Conservation (phyloP, 192 early-diverging fungal species). For the Backusella tuberculispora region DNA sequence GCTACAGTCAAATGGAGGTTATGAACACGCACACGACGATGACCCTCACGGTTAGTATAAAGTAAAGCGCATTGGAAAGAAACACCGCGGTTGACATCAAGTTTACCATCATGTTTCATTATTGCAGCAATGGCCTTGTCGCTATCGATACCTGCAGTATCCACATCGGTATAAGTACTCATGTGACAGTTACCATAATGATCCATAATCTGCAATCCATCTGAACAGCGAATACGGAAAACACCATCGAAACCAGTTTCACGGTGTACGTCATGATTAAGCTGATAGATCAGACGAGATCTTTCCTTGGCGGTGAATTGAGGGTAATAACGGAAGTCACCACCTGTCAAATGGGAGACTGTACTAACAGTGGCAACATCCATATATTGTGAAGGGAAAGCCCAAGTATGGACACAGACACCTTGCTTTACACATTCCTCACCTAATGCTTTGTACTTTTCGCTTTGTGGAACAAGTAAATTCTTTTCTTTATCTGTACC, state of each 20-base stretch:
- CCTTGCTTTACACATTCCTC: conserved; percentile 83
- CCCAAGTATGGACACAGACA: conserved; percentile 85
- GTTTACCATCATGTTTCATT: conserved; percentile 91
- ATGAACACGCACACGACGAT: conserved; percentile 91
- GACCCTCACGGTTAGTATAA: conserved; percentile 92
- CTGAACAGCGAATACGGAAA: conserved; percentile 88
- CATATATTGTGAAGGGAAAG: conserved; percentile 88
- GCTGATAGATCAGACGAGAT: conserved; percentile 70
- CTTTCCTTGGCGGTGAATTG: conserved; percentile 85
- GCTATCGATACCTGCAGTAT: conserved; percentile 89
- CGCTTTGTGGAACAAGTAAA: conserved; percentile 84
- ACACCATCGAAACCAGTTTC: conserved; percentile 89
- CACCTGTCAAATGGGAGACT: conserved; percentile 85
- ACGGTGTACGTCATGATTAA: conserved; percentile 71
- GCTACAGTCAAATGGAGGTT: conserved; percentile 85
- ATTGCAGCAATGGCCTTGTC: conserved; percentile 84
- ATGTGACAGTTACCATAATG: conserved; percentile 96
- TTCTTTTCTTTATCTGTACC: conserved; percentile 92
- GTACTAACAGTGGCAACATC: conserved; percentile 87
- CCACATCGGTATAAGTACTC: conserved; percentile 92
- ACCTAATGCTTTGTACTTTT: conserved; percentile 85
- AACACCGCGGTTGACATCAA: conserved; percentile 84
- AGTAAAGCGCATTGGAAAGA: conserved; percentile 96
- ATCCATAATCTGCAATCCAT: conserved; percentile 84
- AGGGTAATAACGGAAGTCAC: conserved; percentile 81